These are phyloP conservation scores for Cenococcum geophilum DNA, from an alignment of 495 filamentous ascomycete genomes.

Conservation along the genomic window DNA sequence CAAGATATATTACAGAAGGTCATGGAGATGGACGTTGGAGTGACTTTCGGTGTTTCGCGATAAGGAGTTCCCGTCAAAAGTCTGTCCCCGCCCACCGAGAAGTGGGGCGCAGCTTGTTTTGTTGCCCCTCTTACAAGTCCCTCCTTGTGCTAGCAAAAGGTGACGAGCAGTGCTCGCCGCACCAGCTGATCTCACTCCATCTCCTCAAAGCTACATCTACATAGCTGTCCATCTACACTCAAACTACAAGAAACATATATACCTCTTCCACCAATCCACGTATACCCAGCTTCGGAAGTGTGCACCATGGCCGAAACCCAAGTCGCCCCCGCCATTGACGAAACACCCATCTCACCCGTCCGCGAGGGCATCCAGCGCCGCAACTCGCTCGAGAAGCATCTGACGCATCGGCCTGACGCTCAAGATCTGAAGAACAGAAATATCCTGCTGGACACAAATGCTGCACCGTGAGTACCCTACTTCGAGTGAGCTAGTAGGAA, in stretches of 20 bases:
- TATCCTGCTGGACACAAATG: constrained; percentile 65
- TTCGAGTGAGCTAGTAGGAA: background rate
- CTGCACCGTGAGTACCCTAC: constrained; percentile 53
- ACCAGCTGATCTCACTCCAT: too few relatives aligned
- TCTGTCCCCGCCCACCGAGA: too few relatives aligned
- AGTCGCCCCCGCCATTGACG: constrained; percentile 40
- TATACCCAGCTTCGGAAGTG: background rate
- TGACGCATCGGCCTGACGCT: constrained; percentile 69
- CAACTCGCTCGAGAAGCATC: constrained; percentile 83
- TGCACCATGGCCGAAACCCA: constrained; percentile 12
- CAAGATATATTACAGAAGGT: too few relatives aligned
- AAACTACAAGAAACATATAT: too few relatives aligned
- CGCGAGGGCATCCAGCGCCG: constrained; percentile 53
- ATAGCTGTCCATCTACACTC: too few relatives aligned
- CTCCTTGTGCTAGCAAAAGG: background rate
- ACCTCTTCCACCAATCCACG: background rate
- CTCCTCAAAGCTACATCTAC: too few relatives aligned
- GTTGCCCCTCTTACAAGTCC: background rate
- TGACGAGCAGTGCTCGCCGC: background rate
- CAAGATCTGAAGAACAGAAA: constrained; percentile 73
- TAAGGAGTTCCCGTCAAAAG: too few relatives aligned
- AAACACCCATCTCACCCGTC: constrained; percentile 60
- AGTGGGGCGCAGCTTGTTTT: background rate
- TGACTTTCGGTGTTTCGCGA: too few relatives aligned
- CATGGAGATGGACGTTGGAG: too few relatives aligned